Evolutionary conservation across 2,329 filamentous ascomycete genomes (phyloP), one percentile per base, ranked within the genome.

Genomic region (Passalora sequoiae): DNA sequence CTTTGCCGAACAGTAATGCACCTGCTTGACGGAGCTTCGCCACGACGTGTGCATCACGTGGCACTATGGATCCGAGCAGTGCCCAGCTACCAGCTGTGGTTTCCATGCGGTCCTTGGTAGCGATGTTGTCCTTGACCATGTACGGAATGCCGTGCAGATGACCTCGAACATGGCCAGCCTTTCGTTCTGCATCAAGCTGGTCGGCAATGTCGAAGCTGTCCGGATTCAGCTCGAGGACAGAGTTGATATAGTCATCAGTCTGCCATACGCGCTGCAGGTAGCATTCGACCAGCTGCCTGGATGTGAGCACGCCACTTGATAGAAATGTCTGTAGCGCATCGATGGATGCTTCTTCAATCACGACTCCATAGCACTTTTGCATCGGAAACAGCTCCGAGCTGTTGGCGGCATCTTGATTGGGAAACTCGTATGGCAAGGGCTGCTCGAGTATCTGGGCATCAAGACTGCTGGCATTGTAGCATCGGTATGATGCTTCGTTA

Each of bases 121-220:
- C 80, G 42, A 86, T 83, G 58, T 83, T 84, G 59, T 89, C 84
- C 64, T 89, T 89, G 51, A 87, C 76, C 2, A 83, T 69, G 60
- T 85, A 85, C 0, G 85, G 84, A 31, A 89, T 85, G 3, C 84
- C 84, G 60, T 89, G 84, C 1, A 89, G 70, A 1, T 78, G 78
- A 1, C 83, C 76, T n/a, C 81, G 74, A 7, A 80, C 61, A 28
- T 66, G 69, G 17, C 80, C 80, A 1, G 65, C 56, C 9, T 60
- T 58, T 13, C 84, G 74, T 63, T 88, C 83, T 0, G 58, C 60
- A 54, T 89, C 84, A 21, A 80, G 68, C 10, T 68, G 58, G 4
- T 66, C 65, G 3, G 84, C 84, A 43, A 87, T 85, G 16, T 64
- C 51, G 24, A 83, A 66, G 7, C 72, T 73, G 59, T 88, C 83